A percentile compares a stretch with the other conserved stretches of the same genome.
phyloP scores from a whole-genome alignment of 164 flowering plant genomes.

The Vitis labrusca region DNA sequence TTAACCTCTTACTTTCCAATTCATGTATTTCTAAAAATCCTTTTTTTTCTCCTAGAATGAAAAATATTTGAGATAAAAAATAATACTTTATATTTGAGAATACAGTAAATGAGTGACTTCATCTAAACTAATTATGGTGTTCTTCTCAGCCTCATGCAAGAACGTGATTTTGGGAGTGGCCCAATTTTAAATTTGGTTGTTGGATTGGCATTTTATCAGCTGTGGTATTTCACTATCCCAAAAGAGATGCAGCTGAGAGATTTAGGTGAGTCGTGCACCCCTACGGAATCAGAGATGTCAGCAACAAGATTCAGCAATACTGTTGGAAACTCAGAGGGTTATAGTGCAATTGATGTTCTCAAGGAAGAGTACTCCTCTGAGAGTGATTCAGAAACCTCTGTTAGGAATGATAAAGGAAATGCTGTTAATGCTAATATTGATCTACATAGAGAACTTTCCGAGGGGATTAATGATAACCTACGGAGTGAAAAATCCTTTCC shows the following conservation, averaged over 20 bases:
- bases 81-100: not conserved
- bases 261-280: constrained; percentile 15
- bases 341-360: constrained; percentile 26
- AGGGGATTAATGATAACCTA: constrained; percentile 13
- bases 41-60: too few relatives aligned
- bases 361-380: constrained; percentile 14
- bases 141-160: constrained; percentile 51
- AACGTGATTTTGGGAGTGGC: constrained; percentile 30
- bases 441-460: constrained; percentile 8
- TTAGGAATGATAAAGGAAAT: constrained; percentile 37
- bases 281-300: constrained; percentile 26
- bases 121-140: not conserved
- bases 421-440: constrained; percentile 2
- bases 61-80: not conserved
- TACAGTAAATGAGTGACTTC: not conserved
- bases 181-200: constrained; percentile 53
- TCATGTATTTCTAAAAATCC: too few relatives aligned
- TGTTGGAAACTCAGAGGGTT: constrained; percentile 23
- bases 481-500: constrained; percentile 15
- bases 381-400: constrained; percentile 50
- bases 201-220: constrained; percentile 60
- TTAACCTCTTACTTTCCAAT: too few relatives aligned
- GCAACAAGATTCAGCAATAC: constrained; percentile 11
- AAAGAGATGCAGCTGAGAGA: constrained; percentile 46
- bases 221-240: constrained; percentile 63